These are phyloP conservation scores for Beauveria sp. DNA, from an alignment of 2,329 filamentous ascomycete species.

Conservation along the genomic window DNA sequence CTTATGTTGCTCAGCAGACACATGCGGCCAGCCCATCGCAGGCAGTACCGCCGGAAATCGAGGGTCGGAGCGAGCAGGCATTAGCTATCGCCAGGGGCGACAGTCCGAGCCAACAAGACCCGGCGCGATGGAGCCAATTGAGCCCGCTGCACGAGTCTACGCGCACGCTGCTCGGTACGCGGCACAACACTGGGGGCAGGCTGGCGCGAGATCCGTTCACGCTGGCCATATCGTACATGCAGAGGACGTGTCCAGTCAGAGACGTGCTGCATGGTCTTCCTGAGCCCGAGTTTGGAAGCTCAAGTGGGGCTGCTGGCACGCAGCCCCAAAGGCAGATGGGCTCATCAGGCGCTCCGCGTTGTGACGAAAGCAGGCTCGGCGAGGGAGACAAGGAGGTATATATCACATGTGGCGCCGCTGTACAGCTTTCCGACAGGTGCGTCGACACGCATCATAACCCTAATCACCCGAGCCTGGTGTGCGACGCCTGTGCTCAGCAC, in stretches of 20 bases:
- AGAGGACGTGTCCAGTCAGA: not conserved
- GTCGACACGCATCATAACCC: not conserved
- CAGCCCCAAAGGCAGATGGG: not conserved
- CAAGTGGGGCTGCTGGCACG: too few relatives aligned
- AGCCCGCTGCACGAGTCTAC: not conserved
- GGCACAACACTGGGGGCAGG: not conserved
- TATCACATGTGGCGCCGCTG: not conserved
- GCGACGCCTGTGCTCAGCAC: constrained; percentile 20
- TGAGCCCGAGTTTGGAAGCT: not conserved
- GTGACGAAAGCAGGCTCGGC: not conserved
- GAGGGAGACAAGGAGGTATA: not conserved
- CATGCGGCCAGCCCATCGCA: not conserved
- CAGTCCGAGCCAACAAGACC: not conserved
- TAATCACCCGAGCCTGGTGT: constrained; percentile 11
- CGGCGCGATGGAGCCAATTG: not conserved
- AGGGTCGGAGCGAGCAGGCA: not conserved
- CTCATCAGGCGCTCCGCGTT: not conserved
- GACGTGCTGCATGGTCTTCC: not conserved
- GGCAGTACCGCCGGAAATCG: not conserved
- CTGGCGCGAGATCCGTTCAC: not conserved
- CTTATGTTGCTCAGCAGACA: not conserved
- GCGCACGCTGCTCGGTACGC: not conserved
- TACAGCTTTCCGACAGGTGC: not conserved
- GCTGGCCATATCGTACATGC: not conserved
- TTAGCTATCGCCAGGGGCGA: not conserved